phyloP scores from a whole-genome alignment of 257 asterid species.

The Striga asiatica region DNA sequence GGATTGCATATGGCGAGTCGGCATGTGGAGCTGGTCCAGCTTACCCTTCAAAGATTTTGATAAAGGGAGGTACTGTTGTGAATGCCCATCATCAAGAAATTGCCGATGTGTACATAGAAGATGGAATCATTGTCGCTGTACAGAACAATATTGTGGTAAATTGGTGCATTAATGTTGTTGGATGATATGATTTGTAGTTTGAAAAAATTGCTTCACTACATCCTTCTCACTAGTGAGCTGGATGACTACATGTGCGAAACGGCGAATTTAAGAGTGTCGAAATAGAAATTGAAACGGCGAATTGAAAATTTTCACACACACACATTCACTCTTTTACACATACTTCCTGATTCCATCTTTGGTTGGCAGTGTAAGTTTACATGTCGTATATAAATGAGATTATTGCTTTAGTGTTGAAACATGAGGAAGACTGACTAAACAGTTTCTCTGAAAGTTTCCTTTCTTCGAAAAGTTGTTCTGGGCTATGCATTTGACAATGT shows the following conservation, averaged over 20 bases:
- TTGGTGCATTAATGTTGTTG: no score
- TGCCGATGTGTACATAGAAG: constrained; percentile 78
- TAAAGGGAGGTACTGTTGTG: constrained; percentile 90
- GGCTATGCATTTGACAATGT: no score
- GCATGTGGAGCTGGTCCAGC: constrained; percentile 30
- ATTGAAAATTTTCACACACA: no score
- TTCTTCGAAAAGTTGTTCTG: no score
- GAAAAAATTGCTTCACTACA: background rate
- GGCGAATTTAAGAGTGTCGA: background rate
- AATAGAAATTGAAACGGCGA: background rate
- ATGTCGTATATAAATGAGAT: no score
- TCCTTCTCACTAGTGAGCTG: background rate
- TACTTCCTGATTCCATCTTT: no score
- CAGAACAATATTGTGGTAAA: constrained; percentile 56
- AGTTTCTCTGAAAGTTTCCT: no score
- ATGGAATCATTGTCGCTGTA: constrained; percentile 61
- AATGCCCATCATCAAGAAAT: constrained; percentile 82
- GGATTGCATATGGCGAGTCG: constrained; percentile 30
- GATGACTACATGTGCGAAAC: no score
- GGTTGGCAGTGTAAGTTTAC: no score
- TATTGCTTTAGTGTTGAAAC: no score
- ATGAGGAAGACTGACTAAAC: no score
- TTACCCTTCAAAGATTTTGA: constrained; percentile 52
- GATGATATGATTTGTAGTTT: background rate
- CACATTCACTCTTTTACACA: no score